Evolutionary conservation across 345 rosid species (phyloP).

Genomic region (Diplotaxis tenuifolia): DNA sequence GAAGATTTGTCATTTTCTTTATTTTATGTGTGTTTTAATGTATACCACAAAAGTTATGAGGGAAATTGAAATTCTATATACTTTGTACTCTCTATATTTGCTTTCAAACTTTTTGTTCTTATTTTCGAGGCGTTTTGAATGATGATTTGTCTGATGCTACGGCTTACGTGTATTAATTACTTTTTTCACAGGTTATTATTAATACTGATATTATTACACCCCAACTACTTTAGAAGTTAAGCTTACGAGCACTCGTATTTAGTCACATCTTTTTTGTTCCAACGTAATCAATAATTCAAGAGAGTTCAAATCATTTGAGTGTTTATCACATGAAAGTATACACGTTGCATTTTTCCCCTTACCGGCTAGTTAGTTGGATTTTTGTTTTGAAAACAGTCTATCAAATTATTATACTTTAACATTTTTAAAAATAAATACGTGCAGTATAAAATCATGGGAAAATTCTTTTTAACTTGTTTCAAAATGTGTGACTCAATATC

Average conservation of each 20-base stretch:
- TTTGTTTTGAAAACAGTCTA: not conserved
- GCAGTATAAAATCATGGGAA: not conserved
- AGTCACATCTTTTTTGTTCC: conserved; percentile 13
- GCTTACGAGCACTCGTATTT: conserved; percentile 27
- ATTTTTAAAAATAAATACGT: not conserved
- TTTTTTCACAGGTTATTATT: conserved; percentile 23
- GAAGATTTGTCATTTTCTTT: conserved; percentile 62
- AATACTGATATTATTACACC: conserved; percentile 32
- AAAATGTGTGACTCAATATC: not conserved
- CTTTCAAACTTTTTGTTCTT: conserved; percentile 12
- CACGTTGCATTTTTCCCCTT: not conserved
- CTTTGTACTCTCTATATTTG: conserved; percentile 2
- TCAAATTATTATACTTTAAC: not conserved
- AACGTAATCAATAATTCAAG: not conserved
- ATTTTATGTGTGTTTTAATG: conserved; percentile 18
- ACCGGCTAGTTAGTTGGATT: not conserved
- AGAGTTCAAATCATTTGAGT: not conserved
- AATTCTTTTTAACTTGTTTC: not conserved
- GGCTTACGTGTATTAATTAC: conserved; percentile 26
- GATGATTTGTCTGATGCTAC: conserved; percentile 34
- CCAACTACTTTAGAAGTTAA: conserved; percentile 31
- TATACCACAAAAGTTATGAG: conserved; percentile 21
- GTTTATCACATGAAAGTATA: not conserved
- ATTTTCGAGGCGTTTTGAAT: conserved; percentile 39
- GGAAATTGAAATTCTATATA: not conserved